Conservation (phyloP, 2,329 filamentous ascomycete genomes). For the Xylariomycetidae sp. region DNA sequence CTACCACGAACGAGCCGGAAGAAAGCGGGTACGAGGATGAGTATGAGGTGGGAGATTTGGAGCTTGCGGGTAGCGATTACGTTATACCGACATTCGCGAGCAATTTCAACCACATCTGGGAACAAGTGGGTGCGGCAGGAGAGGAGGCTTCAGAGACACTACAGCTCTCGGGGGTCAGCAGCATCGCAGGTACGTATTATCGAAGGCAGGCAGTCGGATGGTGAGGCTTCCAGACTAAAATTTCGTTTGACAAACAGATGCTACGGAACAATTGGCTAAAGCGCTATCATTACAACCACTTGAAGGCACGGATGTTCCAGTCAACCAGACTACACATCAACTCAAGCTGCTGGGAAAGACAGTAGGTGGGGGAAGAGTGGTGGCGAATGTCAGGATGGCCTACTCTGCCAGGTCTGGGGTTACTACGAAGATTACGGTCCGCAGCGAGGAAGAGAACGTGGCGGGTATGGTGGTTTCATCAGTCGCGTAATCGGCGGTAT, state of each 20-base stretch:
- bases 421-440: constrained; percentile 89
- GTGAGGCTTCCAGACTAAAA: constrained; percentile 20
- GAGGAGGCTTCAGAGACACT: constrained; percentile 90
- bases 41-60: constrained; percentile 92
- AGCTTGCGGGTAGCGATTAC: constrained; percentile 88
- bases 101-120: constrained; percentile 95
- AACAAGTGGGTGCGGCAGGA: constrained; percentile 82
- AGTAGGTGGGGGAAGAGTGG: constrained; percentile 82
- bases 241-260: constrained; percentile 50
- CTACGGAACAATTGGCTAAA: constrained; percentile 84
- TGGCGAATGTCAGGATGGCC: constrained; percentile 85
- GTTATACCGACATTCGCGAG: constrained; percentile 89
- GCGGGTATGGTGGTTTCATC: constrained; percentile 79
- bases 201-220: background rate
- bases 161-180: constrained; percentile 82
- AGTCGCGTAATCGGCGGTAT: constrained; percentile 75
- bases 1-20: constrained; percentile 87
- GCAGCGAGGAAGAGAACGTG: constrained; percentile 89
- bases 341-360: constrained; percentile 97
- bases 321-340: constrained; percentile 86
- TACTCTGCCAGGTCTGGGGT: constrained; percentile 89
- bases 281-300: constrained; percentile 86
- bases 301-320: constrained; percentile 86
- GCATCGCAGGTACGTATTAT: constrained; percentile 71
- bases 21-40: constrained; percentile 93